A percentile compares a stretch with the other conserved stretches of the same genome.
Evolutionary conservation across 2,329 filamentous ascomycete genomes (phyloP).

Genomic region (Macrophomina phaseolina): DNA sequence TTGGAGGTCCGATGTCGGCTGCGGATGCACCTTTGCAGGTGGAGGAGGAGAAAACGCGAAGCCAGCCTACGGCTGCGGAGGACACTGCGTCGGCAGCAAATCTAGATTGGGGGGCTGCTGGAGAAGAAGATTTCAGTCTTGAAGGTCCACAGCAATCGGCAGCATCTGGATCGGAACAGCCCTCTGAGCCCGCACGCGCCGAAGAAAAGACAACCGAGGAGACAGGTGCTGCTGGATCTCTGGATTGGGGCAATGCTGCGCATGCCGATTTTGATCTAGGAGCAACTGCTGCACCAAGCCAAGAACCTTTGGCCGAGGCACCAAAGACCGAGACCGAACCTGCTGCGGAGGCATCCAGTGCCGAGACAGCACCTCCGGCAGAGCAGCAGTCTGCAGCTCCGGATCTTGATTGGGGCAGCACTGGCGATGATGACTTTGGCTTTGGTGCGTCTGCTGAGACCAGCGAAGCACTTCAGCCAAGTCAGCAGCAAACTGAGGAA

Average conservation of each 20-base stretch:
- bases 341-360: not conserved
- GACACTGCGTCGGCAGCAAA: conserved; percentile 26
- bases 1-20: not conserved
- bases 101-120: conserved; percentile 30
- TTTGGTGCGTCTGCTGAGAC: conserved; percentile 4
- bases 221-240: not conserved
- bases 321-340: not conserved
- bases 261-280: conserved; percentile 36
- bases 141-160: not conserved
- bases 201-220: not conserved
- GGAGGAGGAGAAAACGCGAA: not conserved
- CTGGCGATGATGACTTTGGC: conserved; percentile 15
- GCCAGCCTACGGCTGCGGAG: conserved; percentile 27
- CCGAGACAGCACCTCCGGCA: not conserved
- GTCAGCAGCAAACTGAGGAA: not conserved
- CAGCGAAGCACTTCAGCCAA: conserved; percentile 7
- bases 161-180: not conserved
- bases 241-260: conserved; percentile 44
- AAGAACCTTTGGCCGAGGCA: not conserved
- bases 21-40: not conserved
- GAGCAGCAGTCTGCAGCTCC: conserved; percentile 2
- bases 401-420: conserved; percentile 26
- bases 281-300: not conserved
- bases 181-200: not conserved
- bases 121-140: conserved; percentile 26